Evolutionary conservation across 179 eudicot species (phyloP), one percentile per base, ranked within the genome.

Genomic region (Camellia oleifera): DNA sequence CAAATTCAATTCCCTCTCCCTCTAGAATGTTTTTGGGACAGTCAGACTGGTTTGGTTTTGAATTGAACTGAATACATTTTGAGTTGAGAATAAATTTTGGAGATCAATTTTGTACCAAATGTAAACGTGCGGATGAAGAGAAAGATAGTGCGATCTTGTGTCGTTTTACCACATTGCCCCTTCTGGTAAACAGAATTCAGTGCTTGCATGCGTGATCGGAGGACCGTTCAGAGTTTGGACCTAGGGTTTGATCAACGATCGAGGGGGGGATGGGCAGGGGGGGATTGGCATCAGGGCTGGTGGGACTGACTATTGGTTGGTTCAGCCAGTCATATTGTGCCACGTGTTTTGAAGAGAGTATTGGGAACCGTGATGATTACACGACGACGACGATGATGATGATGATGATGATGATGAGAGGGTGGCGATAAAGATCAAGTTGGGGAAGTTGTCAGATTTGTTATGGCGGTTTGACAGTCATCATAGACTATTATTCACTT

Each of bases 331-430:
- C 44, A 11, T 20, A 2, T 66, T 23, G 0, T 26, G 69, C 45
- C 69, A 66, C 67, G 20, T 74, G 32, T 4, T 40, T 72, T 12
- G 61, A 52, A 53, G 50, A 70, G 7, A 46, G 20, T 42, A 32
- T 80, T 65, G 82, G 67, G 57, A 74, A 65, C 12, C 64, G 78
- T 54, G 74, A 74, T 74, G 65, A 32, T 32, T 32, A 32, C 2
- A 32, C 40, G 40, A 32, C 40, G 40, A 32, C 40, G 32, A 26
- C 32, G 32, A 26, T 1, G 32, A 26, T 26, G 32, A 26, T 26
- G 32, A 23, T 79, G 50, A 63, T 66, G 71, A 32, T 15, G 32
- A 62, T 32, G 68, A 32, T 7, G 62, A 40, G 48, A 1, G 73
- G 18, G n/a, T 15, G 8, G 9, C 15, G 46, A 4, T 32, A 32